A percentile compares a stretch with the other conserved stretches of the same genome.
Conservation (phyloP, 2,329 filamentous ascomycete genomes). For the Blumeria hordei region DNA sequence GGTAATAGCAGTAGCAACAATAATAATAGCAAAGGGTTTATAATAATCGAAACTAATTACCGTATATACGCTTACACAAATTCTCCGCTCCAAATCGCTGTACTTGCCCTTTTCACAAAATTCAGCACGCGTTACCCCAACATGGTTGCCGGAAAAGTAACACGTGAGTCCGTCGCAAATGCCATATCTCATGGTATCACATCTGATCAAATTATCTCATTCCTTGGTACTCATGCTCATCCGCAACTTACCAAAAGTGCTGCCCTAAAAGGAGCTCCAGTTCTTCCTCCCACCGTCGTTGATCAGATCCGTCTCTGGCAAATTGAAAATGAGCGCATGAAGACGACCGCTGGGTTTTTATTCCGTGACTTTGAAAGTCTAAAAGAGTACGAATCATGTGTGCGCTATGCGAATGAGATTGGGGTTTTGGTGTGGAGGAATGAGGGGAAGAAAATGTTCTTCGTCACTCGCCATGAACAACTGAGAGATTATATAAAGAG, state of each 20-base stretch:
- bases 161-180: constrained; percentile 63
- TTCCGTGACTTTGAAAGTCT: constrained; percentile 66
- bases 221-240: constrained; percentile 78
- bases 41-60: constrained; percentile 96
- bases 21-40: constrained; percentile 42
- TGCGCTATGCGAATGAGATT: constrained; percentile 66
- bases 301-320: constrained; percentile 97
- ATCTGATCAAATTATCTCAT: constrained; percentile 81
- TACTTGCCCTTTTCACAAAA: constrained; percentile 71
- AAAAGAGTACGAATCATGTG: constrained; percentile 45
- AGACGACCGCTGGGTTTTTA: constrained; percentile 56
- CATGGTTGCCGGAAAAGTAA: constrained; percentile 78
- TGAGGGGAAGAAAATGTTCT: constrained; percentile 61
- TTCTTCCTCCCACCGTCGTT: constrained; percentile 83
- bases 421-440: constrained; percentile 78
- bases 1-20: constrained; percentile 7
- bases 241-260: constrained; percentile 55
- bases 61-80: constrained; percentile 91
- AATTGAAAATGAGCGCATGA: constrained; percentile 87
- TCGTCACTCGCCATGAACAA: constrained; percentile 78
- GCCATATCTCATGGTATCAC: constrained; percentile 85
- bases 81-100: constrained; percentile 80
- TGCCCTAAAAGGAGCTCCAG: constrained; percentile 22
- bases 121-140: constrained; percentile 83
- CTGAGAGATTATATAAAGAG: constrained; percentile 57